Evolutionary conservation across 1,139 yeast species (phyloP), one percentile per base, ranked within the genome.

Genomic region (Candida sp.): DNA sequence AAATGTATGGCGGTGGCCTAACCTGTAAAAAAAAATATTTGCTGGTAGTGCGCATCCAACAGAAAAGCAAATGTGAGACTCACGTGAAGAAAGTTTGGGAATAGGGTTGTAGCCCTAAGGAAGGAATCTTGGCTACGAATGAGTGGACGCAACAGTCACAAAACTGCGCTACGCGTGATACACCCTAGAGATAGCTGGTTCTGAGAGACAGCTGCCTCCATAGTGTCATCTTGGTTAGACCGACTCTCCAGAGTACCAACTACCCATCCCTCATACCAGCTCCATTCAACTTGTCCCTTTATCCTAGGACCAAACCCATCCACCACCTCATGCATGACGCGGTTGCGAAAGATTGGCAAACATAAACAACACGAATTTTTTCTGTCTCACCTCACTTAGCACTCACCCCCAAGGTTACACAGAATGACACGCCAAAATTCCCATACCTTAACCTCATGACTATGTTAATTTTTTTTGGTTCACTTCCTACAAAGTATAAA

Each of bases 11-110:
- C 40, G 9, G 26, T 11, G 2, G 12, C n/a, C 3, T 38, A 38
- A 38, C 22, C 42, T 38, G 40, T 9, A 43, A 43, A 43, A 40
- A 43, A 40, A 33, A 26, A 26, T 17, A 45, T 37, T 40, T 40
- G 30, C 43, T 26, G 37, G 42, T 37, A 31, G 44, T 39, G 43
- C 33, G 34, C 30, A 39, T 37, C 5, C 25, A 35, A 17, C 30
- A 49, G 28, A 47, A 39, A 28, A 28, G 7, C 5, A 37, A 3
- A 31, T 34, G 17, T 23, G 5, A 2, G 11, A 3, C 9, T 8
- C 33, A 44, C 46, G 42, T 40, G 48, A 12, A 39, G 27, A 22
- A 35, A 6, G 31, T n/a, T 11, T 1, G 3, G 1, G 4, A 8
- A 2, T 40, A 45, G 48, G 48, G 42, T 33, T 45, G 9, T 5